These are phyloP conservation scores for Leptoxyphium fumago DNA, from an alignment of 2,329 filamentous ascomycete species.

Conservation along the genomic window DNA sequence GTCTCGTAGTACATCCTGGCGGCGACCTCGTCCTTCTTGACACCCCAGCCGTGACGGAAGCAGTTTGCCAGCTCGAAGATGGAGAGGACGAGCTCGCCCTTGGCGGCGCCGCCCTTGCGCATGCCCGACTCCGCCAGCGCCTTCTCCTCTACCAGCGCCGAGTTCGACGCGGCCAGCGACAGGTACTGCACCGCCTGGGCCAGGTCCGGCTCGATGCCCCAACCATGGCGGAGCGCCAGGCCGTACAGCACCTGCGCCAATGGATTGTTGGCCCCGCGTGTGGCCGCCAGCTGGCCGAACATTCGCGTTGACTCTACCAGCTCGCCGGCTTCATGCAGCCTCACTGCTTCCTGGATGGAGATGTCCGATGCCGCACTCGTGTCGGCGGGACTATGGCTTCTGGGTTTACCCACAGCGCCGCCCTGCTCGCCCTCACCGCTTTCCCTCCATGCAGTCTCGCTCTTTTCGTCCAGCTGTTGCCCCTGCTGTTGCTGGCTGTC, in stretches of 20 bases:
- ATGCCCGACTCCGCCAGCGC: conserved; percentile 66
- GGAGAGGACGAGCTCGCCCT: conserved; percentile 88
- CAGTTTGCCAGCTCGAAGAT: conserved; percentile 90
- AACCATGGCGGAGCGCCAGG: conserved; percentile 82
- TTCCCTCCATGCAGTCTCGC: not conserved
- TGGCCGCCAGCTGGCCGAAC: conserved; percentile 73
- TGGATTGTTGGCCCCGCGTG: conserved; percentile 74
- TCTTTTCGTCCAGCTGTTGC: not conserved
- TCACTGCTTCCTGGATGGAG: conserved; percentile 90
- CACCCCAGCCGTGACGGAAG: conserved; percentile 91
- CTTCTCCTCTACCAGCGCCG: conserved; percentile 70
- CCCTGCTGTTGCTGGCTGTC: conserved; percentile 2
- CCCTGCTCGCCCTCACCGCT: conserved; percentile 4
- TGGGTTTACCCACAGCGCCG: conserved; percentile 10
- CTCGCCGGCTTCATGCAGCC: conserved; percentile 73
- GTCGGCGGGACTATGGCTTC: conserved; percentile 22
- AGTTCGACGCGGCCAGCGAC: conserved; percentile 77
- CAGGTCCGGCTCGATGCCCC: conserved; percentile 67
- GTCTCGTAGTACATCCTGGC: conserved; percentile 92
- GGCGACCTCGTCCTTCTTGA: conserved; percentile 70
- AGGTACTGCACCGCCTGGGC: conserved; percentile 68
- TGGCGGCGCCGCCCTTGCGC: conserved; percentile 85
- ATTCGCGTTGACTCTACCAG: conserved; percentile 66
- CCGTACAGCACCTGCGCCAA: conserved; percentile 93
- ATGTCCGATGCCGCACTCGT: conserved; percentile 26